Percentiles rank a stretch among this genome's conserved stretches.
phyloP scores from a whole-genome alignment of 2,329 filamentous ascomycete species.

The Hypoxylon sp. region DNA sequence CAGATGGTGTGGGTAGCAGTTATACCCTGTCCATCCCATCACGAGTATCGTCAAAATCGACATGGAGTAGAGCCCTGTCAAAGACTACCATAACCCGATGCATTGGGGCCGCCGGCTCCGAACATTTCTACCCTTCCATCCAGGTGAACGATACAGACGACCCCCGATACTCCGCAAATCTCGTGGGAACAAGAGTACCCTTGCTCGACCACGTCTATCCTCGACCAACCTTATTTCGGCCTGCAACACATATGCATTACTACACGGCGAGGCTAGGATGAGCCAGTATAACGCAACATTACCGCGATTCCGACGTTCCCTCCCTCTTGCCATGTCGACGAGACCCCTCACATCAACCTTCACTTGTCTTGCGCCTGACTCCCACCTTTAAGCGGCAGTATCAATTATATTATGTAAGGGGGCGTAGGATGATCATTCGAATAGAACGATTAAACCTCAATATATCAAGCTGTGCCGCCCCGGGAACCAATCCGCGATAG shows the following conservation, averaged over 20 bases:
- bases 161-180: conserved; percentile 1
- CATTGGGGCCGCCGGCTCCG: conserved; percentile 1
- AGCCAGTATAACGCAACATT: neutral
- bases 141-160: neutral
- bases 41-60: conserved; percentile 2
- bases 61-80: neutral
- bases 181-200: conserved; percentile 4
- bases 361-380: neutral
- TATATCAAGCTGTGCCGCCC: neutral
- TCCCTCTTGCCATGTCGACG: neutral
- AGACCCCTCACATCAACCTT: neutral
- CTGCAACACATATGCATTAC: conserved; percentile 1
- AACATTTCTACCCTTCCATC: conserved; percentile 1
- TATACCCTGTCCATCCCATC: conserved; percentile 12
- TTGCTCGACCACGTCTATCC: conserved; percentile 1
- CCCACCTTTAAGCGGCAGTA: neutral
- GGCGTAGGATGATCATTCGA: conserved; percentile 18
- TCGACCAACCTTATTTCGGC: conserved; percentile 28
- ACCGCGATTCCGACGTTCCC: neutral
- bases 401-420: neutral
- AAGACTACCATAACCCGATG: neutral
- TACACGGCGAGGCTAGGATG: conserved; percentile 1
- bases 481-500: conserved; percentile 7
- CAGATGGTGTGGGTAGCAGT: conserved; percentile 18
- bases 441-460: conserved; percentile 10